Evolutionary conservation across 768 basidiomycete genomes (phyloP), one percentile per base, ranked within the genome.

Genomic region (Leccinum truebloodii): DNA sequence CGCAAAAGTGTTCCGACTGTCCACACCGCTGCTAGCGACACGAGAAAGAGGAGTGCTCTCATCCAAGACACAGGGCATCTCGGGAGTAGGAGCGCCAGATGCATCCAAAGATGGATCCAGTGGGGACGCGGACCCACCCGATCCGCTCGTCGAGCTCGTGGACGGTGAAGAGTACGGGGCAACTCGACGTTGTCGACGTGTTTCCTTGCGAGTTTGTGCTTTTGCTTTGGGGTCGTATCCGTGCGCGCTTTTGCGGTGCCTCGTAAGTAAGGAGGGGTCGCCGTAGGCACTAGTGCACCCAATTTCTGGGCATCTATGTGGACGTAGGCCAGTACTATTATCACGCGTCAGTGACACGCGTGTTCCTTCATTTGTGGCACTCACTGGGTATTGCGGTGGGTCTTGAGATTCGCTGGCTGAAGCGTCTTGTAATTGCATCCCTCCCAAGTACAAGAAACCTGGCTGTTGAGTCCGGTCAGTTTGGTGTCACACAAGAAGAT

Each of bases 331-430:
- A 1, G 62, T 52, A 26, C 71, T 73, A 26, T 35, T 6, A 3
- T 28, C 26, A 28, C 64, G 5, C 71, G 63, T 4, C 2, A 32
- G 10, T 28, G 2, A 3, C 22, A 3, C 10, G 32, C 32, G 12
- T 20, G 10, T 28, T 22, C 0, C 18, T 22, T n/a, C 24, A 30
- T 49, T 30, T 7, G 37, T 53, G 22, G 26, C 2, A 30, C 74
- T 60, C 54, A 75, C 75, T 77, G 76, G 2, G 54, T 67, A 8
- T 69, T 71, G 9, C 66, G 10, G 26, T 76, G 75, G 0, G 67
- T 70, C 0, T 44, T n/a, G 0, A 76, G 20, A 32, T 75, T 76
- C 0, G 67, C 68, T 2, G 39, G 54, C 20, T 76, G 75, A 1
- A 75, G 63, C 0, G 74, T 55, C 8, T 39, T 62, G 55, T 65